A percentile compares a stretch with the other conserved stretches of the same genome.
phyloP scores from a whole-genome alignment of 257 asterid genomes.

The Petunia axillaris region DNA sequence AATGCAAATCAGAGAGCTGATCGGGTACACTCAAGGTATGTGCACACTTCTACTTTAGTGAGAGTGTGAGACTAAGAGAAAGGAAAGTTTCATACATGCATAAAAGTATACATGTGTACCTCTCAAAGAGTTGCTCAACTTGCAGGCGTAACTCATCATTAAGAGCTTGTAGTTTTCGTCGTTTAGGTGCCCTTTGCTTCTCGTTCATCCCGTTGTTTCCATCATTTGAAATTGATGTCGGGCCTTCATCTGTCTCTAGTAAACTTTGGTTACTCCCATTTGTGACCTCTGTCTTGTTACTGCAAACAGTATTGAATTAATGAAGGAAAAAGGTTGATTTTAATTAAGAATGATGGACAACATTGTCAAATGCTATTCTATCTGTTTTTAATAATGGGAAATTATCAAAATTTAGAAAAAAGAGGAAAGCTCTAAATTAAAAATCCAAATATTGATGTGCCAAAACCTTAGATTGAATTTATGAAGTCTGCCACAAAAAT shows the following conservation, averaged over 20 bases:
- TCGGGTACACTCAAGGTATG: slow-evolving; percentile 1
- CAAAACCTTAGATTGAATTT: background rate
- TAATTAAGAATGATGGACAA: background rate
- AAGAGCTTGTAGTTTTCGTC: slow-evolving; percentile 45
- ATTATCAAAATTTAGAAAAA: background rate
- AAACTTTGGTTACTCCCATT: slow-evolving; percentile 38
- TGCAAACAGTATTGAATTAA: background rate
- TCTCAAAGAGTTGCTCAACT: slow-evolving; percentile 66
- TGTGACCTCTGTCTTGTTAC: slow-evolving; percentile 17
- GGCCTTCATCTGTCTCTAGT: slow-evolving; percentile 42
- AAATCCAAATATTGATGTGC: background rate
- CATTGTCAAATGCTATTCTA: background rate
- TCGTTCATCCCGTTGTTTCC: slow-evolving; percentile 30
- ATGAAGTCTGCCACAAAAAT: background rate
- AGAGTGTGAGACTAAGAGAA: background rate
- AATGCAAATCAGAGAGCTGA: background rate
- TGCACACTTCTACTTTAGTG: slow-evolving; percentile 5
- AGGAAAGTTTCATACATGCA: background rate
- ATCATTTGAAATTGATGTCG: slow-evolving; percentile 33
- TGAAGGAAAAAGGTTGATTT: background rate
- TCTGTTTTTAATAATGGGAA: background rate
- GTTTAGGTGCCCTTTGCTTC: slow-evolving; percentile 39
- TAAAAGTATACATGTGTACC: slow-evolving; percentile 48
- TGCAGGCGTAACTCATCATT: slow-evolving; percentile 52
- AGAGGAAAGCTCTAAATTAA: background rate